These are phyloP conservation scores for Byssothecium circinans DNA, from an alignment of 2,329 filamentous ascomycete genomes.

Conservation along the genomic window DNA sequence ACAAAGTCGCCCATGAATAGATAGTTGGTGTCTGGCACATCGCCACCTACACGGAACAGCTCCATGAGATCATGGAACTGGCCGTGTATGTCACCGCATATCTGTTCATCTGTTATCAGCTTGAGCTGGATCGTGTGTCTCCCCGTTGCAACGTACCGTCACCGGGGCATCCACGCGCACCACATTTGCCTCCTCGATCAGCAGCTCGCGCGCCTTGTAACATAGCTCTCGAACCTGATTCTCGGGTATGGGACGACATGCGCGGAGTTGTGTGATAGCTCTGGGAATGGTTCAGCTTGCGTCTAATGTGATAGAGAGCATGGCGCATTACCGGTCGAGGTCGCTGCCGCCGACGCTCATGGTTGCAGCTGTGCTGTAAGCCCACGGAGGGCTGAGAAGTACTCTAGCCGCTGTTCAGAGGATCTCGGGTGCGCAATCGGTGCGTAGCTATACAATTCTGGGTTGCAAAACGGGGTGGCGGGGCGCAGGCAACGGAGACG, in stretches of 20 bases:
- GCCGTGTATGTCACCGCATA: constrained; percentile 72
- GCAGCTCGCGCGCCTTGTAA: constrained; percentile 91
- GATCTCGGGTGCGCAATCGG: constrained; percentile 4
- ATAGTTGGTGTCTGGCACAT: constrained; percentile 94
- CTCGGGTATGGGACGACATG: constrained; percentile 95
- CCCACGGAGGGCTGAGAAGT: constrained; percentile 13
- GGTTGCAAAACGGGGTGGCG: constrained; percentile 6
- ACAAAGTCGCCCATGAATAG: constrained; percentile 99
- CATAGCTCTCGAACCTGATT: constrained; percentile 93
- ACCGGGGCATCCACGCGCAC: constrained; percentile 94
- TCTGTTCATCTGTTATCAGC: constrained; percentile 2
- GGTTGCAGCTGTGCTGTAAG: constrained; percentile 17
- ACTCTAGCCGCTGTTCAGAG: not conserved
- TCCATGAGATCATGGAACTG: constrained; percentile 98
- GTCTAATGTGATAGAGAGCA: too few relatives aligned
- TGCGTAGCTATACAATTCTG: not conserved
- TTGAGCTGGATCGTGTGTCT: too few relatives aligned
- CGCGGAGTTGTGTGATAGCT: constrained; percentile 91
- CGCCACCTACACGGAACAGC: constrained; percentile 88
- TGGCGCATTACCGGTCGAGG: constrained; percentile 72
- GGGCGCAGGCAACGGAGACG: constrained; percentile 11
- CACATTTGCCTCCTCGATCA: constrained; percentile 97
- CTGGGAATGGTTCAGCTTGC: constrained; percentile 51
- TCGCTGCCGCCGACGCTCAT: constrained; percentile 72
- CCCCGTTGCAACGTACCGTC: constrained; percentile 61